phyloP scores from a whole-genome alignment of 2,329 filamentous ascomycete species.

The Ophiostoma himal-ulmi region DNA sequence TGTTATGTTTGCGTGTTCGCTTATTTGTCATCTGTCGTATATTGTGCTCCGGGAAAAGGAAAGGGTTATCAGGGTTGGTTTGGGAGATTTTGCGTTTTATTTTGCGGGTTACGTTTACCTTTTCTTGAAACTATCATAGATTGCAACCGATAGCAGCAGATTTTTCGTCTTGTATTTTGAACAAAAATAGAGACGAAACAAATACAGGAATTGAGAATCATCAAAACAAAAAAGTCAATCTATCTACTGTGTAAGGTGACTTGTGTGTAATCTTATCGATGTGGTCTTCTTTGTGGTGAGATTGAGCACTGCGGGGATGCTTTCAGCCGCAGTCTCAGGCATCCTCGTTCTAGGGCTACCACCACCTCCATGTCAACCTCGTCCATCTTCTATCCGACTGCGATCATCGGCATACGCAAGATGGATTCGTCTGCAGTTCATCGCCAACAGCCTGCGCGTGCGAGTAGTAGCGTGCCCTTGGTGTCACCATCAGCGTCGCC shows the following conservation, averaged over 20 bases:
- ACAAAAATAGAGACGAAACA: neutral
- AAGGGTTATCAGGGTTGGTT: neutral
- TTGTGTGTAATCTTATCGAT: neutral
- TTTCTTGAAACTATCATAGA: slow-evolving; percentile 6
- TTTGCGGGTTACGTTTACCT: neutral
- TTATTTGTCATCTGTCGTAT: neutral
- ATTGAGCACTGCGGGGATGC: neutral
- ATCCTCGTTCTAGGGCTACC: too few relatives aligned
- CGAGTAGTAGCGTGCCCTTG: too few relatives aligned
- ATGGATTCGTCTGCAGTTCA: neutral
- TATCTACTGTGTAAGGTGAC: too few relatives aligned
- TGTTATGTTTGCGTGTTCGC: neutral
- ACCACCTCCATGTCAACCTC: neutral
- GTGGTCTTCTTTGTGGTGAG: neutral
- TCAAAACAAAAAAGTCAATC: neutral
- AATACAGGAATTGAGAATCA: neutral
- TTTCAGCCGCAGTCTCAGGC: neutral
- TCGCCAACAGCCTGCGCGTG: too few relatives aligned
- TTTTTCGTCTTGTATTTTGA: too few relatives aligned
- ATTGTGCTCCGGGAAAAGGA: neutral
- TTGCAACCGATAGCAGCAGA: slow-evolving; percentile 5
- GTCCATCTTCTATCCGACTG: neutral
- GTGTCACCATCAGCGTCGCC: neutral
- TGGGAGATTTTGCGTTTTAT: neutral
- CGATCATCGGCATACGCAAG: neutral